Evolutionary conservation across 1,139 yeast genomes (phyloP), one percentile per base, ranked within the genome.

Genomic region (Spencermartinsiella ligniputridi): DNA sequence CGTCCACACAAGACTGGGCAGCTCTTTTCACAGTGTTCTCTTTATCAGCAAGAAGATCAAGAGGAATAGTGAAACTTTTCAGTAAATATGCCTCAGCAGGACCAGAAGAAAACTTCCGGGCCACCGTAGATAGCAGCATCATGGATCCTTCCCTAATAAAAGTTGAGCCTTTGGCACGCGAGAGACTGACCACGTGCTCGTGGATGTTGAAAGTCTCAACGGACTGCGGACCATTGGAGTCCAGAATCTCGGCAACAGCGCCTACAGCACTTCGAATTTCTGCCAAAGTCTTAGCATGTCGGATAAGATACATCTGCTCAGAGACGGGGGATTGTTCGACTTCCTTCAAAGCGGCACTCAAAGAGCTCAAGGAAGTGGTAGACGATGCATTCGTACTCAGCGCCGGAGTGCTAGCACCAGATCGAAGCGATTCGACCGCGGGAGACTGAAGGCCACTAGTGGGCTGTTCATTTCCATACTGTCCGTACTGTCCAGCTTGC

Each of bases 11-110:
- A 3, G 61, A 46, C 42, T 60, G 63, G 16, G 95, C 95, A 37
- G 95, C 83, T 61, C 95, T 81, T 60, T 81, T 80, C 38, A 90
- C 95, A 45, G 82, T 78, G 62, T 79, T 82, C 57, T 90, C 97
- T 68, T 92, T 92, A 60, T 92, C 97, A 42, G 92, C 80, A 47
- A 79, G 50, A 72, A 73, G 64, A 80, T 96, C 63, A 74, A 79
- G 46, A 77, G 84, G 49, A 69, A 68, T 19, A 70, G 71, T 53
- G 79, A 75, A 46, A 76, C 76, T 49, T 46, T 77, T 80, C 37
- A 81, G 64, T 48, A 89, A 71, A 61, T 81, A 81, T 1, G 90
- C 83, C 67, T 89, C 96, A 45, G 76, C 78, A 12, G 61, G 47
- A 51, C 75, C 73, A 36, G 85, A 84, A 15, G 83, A 83, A 54